Evolutionary conservation across 2,329 filamentous ascomycete species (phyloP), one percentile per base, ranked within the genome.

Genomic region (Ascomycota sp.): DNA sequence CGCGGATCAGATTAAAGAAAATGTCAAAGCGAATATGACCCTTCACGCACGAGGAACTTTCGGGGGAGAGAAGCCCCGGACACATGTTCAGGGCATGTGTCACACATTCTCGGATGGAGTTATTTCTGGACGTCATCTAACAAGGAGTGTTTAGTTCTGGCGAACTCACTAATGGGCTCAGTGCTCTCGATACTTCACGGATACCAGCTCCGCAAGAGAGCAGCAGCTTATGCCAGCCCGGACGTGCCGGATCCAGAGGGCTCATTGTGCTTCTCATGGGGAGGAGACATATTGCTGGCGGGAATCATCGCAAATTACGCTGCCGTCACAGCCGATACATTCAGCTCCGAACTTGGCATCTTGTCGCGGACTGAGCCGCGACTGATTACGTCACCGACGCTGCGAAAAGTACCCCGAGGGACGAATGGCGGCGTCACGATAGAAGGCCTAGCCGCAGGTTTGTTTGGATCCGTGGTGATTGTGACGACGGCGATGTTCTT

Each of bases 321-420:
- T 19, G 80, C 81, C 29, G 83, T 92, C 8, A 73, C 82, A 13
- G 81, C 86, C 29, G 89, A 98, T 50, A 98, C 89, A 0, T 89
- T 94, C 49, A 85, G 79, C 33, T 93, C 83, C 8, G 89, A 98
- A 56, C 71, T 98, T 13, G 89, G 89, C 10, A 98, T 98, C 33
- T 62, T 98, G 9, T 77, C 85, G 6, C 69, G 63, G 34, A 65
- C 65, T 17, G 58, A 69, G 27, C 89, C 89, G 7, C 72, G 85
- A 23, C 68, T 98, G 23, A 86, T 98, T 46, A 94, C 82, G 4
- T 85, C 79, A 10, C 70, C 65, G 11, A 71, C 56, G 4, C 63
- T 89, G 43, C 74, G 78, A 34, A 65, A 69, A 38, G 89, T 95
- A 0, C 85, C 89, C 0, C 75, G 69, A 1, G 89, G 89, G 29